Evolutionary conservation across 148 eudicot genomes (phyloP), one percentile per base, ranked within the genome.

Genomic region (Camellia lanceoleosa): DNA sequence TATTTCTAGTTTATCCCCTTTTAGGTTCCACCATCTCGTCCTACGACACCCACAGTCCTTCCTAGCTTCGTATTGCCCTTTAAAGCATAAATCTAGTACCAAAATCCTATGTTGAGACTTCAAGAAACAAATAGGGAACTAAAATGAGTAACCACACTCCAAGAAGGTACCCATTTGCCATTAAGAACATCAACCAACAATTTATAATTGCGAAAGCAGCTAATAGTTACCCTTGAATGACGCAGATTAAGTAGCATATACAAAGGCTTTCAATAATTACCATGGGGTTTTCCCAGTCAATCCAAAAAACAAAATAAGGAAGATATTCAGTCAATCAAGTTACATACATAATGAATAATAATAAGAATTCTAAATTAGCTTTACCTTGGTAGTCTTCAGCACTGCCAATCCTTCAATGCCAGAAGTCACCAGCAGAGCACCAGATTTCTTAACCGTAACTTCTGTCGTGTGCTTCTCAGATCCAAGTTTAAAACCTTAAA

Each of bases 401-500:
- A 96, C 44, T 72, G 97, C 70, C 81, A 96, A 87, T 47, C 91
- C 97, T 84, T 87, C 92, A 80, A 96, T 80, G 74, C 98, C 94
- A 68, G 98, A 90, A 71, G 88, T 86, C 81, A 96, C 83, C 76
- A 76, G 85, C 82, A 96, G 63, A 74, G 71, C 82, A 71, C 98
- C 99, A 61, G 85, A 77, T 83, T 93, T 96, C 74, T 78, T 87
- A 47, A 94, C 80, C 11, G 84, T 80, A 68, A 92, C 97, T 89
- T 96, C 98, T 15, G 98, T 86, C 59, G 87, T 87, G 83, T 94
- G 99, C 83, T 88, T 92, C 88, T 94, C 99, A 44, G 98, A 89
- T 80, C 99, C 99, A 82, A 96, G 98, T 85, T 94, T 91, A 84
- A 93, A 96, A 75, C 99, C 99, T 96, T 71, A 80, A 56, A 43